Base-by-base conservation (phyloP, 352 stramenopile species). In the Phytophthora idaei region DNA sequence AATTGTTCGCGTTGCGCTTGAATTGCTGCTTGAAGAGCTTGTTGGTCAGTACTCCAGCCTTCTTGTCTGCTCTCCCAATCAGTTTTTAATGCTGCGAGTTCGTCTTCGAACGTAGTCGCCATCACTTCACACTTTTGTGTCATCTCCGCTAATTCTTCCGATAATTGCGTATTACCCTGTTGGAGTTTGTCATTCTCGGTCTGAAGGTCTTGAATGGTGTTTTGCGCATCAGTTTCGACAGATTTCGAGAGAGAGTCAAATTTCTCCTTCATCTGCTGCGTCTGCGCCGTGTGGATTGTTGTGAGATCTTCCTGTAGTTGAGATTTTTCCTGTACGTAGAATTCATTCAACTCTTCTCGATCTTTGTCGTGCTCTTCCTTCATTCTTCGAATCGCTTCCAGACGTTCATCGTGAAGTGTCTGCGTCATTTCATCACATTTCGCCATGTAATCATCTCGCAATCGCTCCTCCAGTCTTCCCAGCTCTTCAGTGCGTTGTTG, bases 391-490 rank as follows among this genome's bases (percentile, higher is more conserved):
- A 92, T 63, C 1, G 73, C 70, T 4, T 81, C 69, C 1, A 84
- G 59, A 27, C 79, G 71, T 44, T 89, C 80, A n/a, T 79, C 63
- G 21, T 85, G 71, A 8, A 90, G 71, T 0, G 64, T 71, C 48
- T 90, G 78, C 1, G 78, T 77, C 56, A 92, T 73, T 42, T 86
- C 69, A 17, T 90, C 80, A 39, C 80, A 90, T 64, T 87, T 88
- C 14, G 76, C 67, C 54, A 81, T 79, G n/a, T 77, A 89, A 25
- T 87, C 61, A 1, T 72, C 67, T 8, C 64, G 70, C 12, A 90
- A 29, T 10, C 69, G 64, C n/a, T 80, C 75, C 61, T 92, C 80
- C 11, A 87, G 47, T 3, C 56, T 59, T 15, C 61, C 32, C 1
- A 89, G 37, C 25, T 80, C 76, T 50, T 75, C 45, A 6, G 4